These are phyloP conservation scores for Ajuga chamaepitys DNA, from an alignment of 257 asterid species.

Conservation along the genomic window DNA sequence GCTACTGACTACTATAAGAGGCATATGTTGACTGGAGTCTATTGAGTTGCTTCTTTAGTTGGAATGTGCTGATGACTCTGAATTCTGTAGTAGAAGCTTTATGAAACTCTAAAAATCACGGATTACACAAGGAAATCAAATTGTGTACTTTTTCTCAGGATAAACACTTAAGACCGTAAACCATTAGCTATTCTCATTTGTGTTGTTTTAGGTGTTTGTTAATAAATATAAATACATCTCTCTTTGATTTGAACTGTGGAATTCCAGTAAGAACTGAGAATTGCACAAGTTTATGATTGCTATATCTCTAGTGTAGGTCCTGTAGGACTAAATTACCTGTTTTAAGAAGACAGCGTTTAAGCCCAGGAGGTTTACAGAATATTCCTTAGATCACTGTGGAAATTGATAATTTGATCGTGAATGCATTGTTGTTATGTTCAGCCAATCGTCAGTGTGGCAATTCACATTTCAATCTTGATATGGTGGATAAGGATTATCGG, in stretches of 20 bases:
- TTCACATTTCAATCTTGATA: background rate
- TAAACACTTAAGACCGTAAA: too few relatives aligned
- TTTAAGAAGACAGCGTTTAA: too few relatives aligned
- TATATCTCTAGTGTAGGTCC: too few relatives aligned
- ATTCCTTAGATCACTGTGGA: too few relatives aligned
- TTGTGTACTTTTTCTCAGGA: too few relatives aligned
- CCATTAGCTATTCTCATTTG: background rate
- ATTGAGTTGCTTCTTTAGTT: background rate
- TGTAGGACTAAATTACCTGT: too few relatives aligned
- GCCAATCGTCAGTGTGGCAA: background rate
- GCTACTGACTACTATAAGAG: background rate
- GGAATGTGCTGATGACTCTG: background rate
- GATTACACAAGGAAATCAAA: background rate
- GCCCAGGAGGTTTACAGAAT: too few relatives aligned
- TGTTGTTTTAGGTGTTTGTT: too few relatives aligned
- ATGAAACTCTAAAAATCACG: background rate
- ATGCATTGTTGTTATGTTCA: background rate
- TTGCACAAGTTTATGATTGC: background rate
- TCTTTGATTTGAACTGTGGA: background rate
- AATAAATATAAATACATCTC: too few relatives aligned
- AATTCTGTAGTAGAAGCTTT: background rate
- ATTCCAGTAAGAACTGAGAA: too few relatives aligned
- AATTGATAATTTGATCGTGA: background rate
- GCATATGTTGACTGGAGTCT: background rate
- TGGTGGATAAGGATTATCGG: background rate